phyloP scores from a whole-genome alignment of 176 grass and related monocot genomes.

The Avena eriantha region DNA sequence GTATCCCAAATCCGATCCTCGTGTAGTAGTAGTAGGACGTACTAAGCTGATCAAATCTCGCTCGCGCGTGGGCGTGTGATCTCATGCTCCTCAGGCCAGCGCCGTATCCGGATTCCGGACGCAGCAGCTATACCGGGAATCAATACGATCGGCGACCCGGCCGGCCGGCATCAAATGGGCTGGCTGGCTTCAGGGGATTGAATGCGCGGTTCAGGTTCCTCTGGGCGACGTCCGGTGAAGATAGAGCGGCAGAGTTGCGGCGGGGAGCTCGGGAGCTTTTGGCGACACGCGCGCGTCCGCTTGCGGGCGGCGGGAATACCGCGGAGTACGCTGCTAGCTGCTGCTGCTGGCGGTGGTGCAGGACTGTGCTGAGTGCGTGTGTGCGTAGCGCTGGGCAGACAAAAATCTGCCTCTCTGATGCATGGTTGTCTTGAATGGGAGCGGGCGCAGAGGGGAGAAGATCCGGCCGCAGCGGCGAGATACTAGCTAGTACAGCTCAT shows the following conservation, averaged over 20 bases:
- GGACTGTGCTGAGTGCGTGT: no score
- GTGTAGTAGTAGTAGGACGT: neutral
- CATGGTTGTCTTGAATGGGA: neutral
- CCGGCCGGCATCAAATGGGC: neutral
- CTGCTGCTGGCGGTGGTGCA: neutral
- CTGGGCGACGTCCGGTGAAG: neutral
- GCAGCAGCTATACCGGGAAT: neutral
- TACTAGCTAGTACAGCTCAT: neutral
- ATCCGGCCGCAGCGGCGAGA: neutral
- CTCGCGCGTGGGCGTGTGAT: neutral
- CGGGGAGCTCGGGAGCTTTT: neutral
- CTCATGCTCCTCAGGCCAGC: neutral
- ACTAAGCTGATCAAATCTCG: no score
- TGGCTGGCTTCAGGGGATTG: neutral
- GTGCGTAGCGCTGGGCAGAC: neutral
- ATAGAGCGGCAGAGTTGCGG: neutral
- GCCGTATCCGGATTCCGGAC: neutral
- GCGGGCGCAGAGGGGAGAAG: neutral
- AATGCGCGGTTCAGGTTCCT: neutral
- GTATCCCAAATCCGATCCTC: neutral
- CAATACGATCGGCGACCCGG: neutral
- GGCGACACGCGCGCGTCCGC: constrained; percentile 7
- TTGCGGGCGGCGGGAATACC: neutral
- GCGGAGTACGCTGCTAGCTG: neutral
- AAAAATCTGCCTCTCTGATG: constrained; percentile 11